Evolutionary conservation across 176 grass and related monocot genomes (phyloP), one percentile per base, ranked within the genome.

Genomic region (Carex myosuroides): DNA sequence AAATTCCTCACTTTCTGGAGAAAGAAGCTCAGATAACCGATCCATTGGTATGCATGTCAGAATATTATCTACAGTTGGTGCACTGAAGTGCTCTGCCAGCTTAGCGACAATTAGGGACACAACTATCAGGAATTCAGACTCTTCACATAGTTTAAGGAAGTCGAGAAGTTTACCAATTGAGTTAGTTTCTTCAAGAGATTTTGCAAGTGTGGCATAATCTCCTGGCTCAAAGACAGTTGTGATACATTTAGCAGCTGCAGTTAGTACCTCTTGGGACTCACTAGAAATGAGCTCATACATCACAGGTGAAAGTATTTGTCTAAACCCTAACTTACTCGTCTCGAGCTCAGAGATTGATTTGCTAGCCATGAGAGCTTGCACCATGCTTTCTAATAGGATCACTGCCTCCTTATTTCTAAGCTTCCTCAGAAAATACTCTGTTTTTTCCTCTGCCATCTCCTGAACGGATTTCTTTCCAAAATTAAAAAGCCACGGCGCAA

Each of bases 401-500:
- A 87, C 81, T 1, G 92, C 89, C 82, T 85, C 80, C 29, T 30
- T 78, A 76, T 90, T 86, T 70, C 87, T 64, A 84, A 90, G 75
- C 26, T 80, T 68, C 68, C 58, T 85, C 82, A 92, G 86, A 29
- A 92, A 90, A 42, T 88, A 90, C 68, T 71, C 80, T 24, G 92
- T 87, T 80, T 85, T 92, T 81, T 87, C 77, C 72, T 92, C 84
- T 33, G 86, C 88, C 74, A 81, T 53, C n/a, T 55, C 52, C 85
- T 94, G 87, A 55, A 79, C 29, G 8, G 50, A 52, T 58, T 92
- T 82, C 86, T 94, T 94, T 39, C 93, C 93, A 84, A 94, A 86
- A 92, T 81, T 56, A 92, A 92, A 90, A 85, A 94, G 84, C 93
- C 93, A 94, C 48, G 93, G 93, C 76, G 82, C 84, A 41, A 92